A percentile compares a stretch with the other conserved stretches of the same genome.
Evolutionary conservation across 805 yeast genomes (phyloP).

Genomic region (Schizosaccharomyces pombe): DNA sequence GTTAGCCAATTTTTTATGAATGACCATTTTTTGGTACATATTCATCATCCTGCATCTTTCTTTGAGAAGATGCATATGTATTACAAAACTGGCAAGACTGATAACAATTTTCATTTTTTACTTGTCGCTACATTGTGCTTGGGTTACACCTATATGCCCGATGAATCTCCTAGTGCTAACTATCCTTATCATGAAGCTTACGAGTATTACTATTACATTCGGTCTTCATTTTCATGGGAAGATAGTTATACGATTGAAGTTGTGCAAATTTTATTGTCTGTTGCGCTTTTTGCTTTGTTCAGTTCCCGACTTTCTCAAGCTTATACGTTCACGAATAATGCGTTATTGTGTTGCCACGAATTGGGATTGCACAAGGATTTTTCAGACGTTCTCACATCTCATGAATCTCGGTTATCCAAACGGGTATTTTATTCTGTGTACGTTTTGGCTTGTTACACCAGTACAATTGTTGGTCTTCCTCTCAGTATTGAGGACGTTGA

Average conservation of each 20-base stretch:
- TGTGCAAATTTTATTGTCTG: background rate
- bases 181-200: background rate
- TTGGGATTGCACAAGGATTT: background rate
- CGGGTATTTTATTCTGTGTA: conserved; percentile 73
- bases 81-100: background rate
- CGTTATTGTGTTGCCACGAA: background rate
- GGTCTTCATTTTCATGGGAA: background rate
- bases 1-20: background rate
- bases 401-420: conserved; percentile 56
- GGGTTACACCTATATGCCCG: background rate
- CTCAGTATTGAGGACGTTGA: conserved; percentile 52
- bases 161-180: background rate
- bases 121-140: background rate
- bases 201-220: background rate
- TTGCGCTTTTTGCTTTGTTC: background rate
- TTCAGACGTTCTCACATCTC: background rate
- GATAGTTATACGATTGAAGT: background rate
- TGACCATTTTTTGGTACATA: background rate
- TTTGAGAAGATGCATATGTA: background rate
- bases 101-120: background rate
- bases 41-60: background rate
- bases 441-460: conserved; percentile 75
- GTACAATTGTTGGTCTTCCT: conserved; percentile 70
- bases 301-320: conserved; percentile 1
- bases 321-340: background rate